These are phyloP conservation scores for Metarhizium sp. DNA, from an alignment of 2,329 filamentous ascomycete genomes.

Conservation along the genomic window DNA sequence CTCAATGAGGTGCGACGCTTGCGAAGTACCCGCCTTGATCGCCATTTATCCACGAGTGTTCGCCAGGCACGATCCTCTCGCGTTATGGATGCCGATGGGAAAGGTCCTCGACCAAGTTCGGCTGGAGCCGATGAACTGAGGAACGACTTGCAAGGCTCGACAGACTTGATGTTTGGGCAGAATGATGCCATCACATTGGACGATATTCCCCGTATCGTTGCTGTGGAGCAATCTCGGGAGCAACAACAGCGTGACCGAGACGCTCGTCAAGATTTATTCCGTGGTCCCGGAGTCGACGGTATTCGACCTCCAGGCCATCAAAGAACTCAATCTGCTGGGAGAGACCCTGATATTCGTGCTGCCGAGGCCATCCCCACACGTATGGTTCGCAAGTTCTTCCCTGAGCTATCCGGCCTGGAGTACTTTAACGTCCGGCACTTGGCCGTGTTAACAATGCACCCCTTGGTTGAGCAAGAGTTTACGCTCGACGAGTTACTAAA, in stretches of 20 bases:
- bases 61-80: slow-evolving; percentile 83
- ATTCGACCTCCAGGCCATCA: slow-evolving; percentile 55
- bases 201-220: slow-evolving; percentile 92
- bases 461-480: slow-evolving; percentile 81
- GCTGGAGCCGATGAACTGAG: slow-evolving; percentile 48
- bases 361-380: slow-evolving; percentile 45
- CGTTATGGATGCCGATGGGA: slow-evolving; percentile 61
- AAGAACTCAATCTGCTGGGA: slow-evolving; percentile 48
- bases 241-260: slow-evolving; percentile 56
- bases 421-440: slow-evolving; percentile 97
- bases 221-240: slow-evolving; percentile 88
- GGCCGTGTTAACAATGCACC: slow-evolving; percentile 90
- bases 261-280: slow-evolving; percentile 55
- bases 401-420: slow-evolving; percentile 86
- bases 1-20: slow-evolving; percentile 89
- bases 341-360: slow-evolving; percentile 40
- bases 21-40: slow-evolving; percentile 87
- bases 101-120: slow-evolving; percentile 66
- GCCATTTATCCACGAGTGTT: slow-evolving; percentile 86
- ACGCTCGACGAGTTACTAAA: slow-evolving; percentile 87
- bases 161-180: slow-evolving; percentile 78
- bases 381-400: slow-evolving; percentile 76
- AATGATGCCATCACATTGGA: slow-evolving; percentile 89
- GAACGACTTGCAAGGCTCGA: slow-evolving; percentile 39
- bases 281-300: slow-evolving; percentile 34